Base-by-base conservation (phyloP, 345 rosid species). In the Litchi chinensis region DNA sequence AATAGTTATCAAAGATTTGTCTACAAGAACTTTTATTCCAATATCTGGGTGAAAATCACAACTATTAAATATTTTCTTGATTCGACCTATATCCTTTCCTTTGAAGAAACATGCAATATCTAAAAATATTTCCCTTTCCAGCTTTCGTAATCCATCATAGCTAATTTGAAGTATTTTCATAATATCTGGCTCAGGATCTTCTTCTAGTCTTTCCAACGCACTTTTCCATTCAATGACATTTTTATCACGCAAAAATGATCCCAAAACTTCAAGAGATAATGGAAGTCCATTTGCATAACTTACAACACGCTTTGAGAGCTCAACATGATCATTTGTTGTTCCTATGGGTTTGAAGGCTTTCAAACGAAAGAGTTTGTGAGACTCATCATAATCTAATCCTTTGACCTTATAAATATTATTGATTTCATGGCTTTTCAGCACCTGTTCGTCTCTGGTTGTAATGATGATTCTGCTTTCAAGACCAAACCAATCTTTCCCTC, bases 1-100 rank as follows among this genome's bases (percentile, higher is more conserved):
- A 64, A 85, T 76, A 37, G 60, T 79, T 65, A 85, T 39, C 56
- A 85, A 71, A 74, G 75, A 39, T 32, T 26, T 66, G 44, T 43
- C 67, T 13, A 73, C 9, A 5, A 83, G 78, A 44, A 60, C 65
- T 26, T 2, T 62, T 12, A 78, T 60, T 41, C 76, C 81, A 71
- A 70, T 64, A n/a, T 5, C 8, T 3, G 6, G 37, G 37, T 32
- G 2, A 32, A 32, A 32, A 32, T 32, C 3, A 6, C 67, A 28
- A 71, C 69, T 21, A 18, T 77, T 41, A 56, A 77, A 50, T 69
- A 60, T 39, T 67, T 41, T 6, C 16, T 8, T 72, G 7, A 18
- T 2, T 16, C 10, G 22, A 19, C 19, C 22, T n/a, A 9, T 19
- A 5, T 16, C n/a, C 22, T 5, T 7, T 21, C 63, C 63, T 0